Base-by-base conservation (phyloP, 257 asterid genomes). In the Capsicum baccatum region DNA sequence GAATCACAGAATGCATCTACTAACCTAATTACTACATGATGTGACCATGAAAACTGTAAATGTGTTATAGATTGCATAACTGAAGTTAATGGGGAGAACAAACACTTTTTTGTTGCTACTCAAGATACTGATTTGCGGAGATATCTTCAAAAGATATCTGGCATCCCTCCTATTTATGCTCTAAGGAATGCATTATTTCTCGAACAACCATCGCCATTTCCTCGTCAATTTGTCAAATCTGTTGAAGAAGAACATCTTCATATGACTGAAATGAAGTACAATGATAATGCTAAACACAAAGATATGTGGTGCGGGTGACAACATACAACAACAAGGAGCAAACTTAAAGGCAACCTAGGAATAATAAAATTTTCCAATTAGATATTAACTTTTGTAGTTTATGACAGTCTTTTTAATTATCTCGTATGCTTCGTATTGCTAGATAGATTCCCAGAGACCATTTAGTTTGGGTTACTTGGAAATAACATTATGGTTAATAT, bases 41-140 rank as follows among this genome's bases (percentile, higher is more conserved):
- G 99, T 52, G 98, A 92, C 52, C 98, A 96, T 88, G 99, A 94
- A 89, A 91, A 85, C 80, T 90, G 93, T 67, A 92, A 86, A 90
- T 94, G 92, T 82, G 97, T 93, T 74, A 91, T 85, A 66, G 91
- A 89, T 80, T 96, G 98, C 89, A 85, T 95, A 64, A 88, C 91
- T 14, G 99, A 96, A 79, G 93, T 94, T 82, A 93, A 91, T 76
- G 98, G 97, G 70, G 96, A 90, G 84, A 91, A 83, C 12, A 96
- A 94, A 86, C 98, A 92, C 86, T 93, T 94, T 86, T 94, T 91
- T 93, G 96, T 96, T 86, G 98, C 97, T 81, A 90, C 98, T 10
- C 99, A 94, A 87, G 99, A 96, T 88, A 94, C 93, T 17, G 97
- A 91, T 83, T 86, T 94, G 83, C 89, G 98, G 86, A 89, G 87